Evolutionary conservation across 176 grass and related monocot species (phyloP).

Genomic region (Oryza glaberrima): DNA sequence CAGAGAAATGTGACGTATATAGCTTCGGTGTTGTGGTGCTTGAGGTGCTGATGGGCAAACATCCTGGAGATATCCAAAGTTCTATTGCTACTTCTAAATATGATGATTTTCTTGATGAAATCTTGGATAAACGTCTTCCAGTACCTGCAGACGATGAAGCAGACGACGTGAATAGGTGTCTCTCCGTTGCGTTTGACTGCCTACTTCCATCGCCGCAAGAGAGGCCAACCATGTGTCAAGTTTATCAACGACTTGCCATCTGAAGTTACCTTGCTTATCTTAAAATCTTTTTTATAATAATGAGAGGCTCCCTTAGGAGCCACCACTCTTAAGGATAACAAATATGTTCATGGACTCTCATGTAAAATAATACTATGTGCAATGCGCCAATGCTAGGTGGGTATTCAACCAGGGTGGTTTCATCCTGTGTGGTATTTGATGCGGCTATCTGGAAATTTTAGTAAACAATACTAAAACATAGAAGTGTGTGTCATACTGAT

Average conservation of each 20-base stretch:
- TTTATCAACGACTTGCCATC: background rate
- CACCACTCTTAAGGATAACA: too few species aligned
- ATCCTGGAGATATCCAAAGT: slow-evolving; percentile 19
- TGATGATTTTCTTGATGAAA: background rate
- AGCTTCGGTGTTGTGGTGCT: slow-evolving; percentile 38
- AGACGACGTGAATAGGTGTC: background rate
- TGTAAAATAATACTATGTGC: background rate
- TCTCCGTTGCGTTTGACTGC: background rate
- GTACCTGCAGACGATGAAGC: background rate
- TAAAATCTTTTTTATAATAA: background rate
- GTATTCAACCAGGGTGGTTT: too few species aligned
- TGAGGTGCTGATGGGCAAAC: slow-evolving; percentile 35
- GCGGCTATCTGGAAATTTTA: too few species aligned
- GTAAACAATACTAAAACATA: too few species aligned
- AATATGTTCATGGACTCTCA: background rate
- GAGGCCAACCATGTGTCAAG: slow-evolving; percentile 28
- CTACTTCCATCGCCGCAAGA: background rate
- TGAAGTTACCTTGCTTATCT: background rate
- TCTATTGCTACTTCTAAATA: background rate
- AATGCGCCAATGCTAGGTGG: background rate
- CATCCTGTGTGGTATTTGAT: too few species aligned
- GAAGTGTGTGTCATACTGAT: too few species aligned
- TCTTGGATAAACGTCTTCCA: slow-evolving; percentile 20
- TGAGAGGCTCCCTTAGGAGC: too few species aligned
- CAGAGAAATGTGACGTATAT: slow-evolving; percentile 33